A percentile compares a stretch with the other conserved stretches of the same genome.
Conservation (phyloP, 164 flowering plant genomes). For the Macadamia integrifolia region DNA sequence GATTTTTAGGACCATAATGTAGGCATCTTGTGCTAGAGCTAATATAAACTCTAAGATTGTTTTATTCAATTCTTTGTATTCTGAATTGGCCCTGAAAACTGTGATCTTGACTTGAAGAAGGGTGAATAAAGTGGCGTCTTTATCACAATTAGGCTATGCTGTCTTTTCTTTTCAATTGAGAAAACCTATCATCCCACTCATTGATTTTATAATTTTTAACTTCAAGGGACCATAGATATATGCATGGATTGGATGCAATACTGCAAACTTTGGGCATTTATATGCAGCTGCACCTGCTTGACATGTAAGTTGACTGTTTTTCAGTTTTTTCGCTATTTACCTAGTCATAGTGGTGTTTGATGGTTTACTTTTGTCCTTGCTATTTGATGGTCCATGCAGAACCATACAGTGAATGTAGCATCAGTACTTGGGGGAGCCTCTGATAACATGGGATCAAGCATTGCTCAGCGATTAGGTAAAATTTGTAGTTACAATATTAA, state of each 20-base stretch:
- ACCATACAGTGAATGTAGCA: conserved; percentile 55
- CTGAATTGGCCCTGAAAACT: not conserved
- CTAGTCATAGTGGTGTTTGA: not conserved
- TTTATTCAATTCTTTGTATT: no score
- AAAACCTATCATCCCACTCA: not conserved
- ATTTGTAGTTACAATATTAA: not conserved
- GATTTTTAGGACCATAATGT: no score
- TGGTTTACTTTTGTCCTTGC: not conserved
- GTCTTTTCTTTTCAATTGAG: not conserved
- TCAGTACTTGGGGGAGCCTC: conserved; percentile 75
- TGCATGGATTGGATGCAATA: conserved; percentile 82
- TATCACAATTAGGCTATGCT: not conserved
- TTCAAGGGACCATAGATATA: conserved; percentile 42
- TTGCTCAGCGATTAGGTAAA: conserved; percentile 78
- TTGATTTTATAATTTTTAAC: not conserved
- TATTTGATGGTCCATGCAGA: conserved; percentile 28
- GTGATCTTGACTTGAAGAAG: not conserved
- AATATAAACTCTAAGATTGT: not conserved
- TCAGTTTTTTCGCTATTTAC: not conserved
- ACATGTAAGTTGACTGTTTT: conserved; percentile 46
- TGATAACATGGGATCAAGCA: conserved; percentile 81
- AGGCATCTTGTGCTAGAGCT: no score
- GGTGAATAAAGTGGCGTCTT: not conserved
- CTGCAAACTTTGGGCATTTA: conserved; percentile 69
- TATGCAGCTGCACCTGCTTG: conserved; percentile 80